Evolutionary conservation across 352 stramenopile genomes (phyloP).

Genomic region (Phytophthora chlamydospora): DNA sequence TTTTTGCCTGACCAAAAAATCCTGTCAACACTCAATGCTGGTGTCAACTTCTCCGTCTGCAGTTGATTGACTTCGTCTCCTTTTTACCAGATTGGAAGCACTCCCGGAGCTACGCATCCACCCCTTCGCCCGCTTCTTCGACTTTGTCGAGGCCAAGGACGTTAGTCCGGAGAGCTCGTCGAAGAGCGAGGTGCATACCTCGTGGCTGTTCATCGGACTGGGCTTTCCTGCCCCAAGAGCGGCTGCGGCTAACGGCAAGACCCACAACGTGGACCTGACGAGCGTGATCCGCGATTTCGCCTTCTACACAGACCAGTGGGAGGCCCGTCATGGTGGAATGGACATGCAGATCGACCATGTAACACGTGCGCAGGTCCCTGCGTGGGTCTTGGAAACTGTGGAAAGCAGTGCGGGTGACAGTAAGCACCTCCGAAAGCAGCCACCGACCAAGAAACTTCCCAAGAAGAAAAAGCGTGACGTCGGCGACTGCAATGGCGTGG

Average conservation of each 20-base stretch:
- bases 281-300: slow-evolving; percentile 80
- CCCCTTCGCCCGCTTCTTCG: slow-evolving; percentile 85
- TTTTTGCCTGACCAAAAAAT: slow-evolving; percentile 5
- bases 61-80: slow-evolving; percentile 11
- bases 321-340: slow-evolving; percentile 74
- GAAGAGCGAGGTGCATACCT: slow-evolving; percentile 43
- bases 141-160: slow-evolving; percentile 46
- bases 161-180: slow-evolving; percentile 14
- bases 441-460: slow-evolving; percentile 15
- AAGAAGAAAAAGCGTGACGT: slow-evolving; percentile 42
- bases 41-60: not conserved
- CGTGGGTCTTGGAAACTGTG: slow-evolving; percentile 67
- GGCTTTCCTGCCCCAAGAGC: slow-evolving; percentile 60
- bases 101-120: slow-evolving; percentile 65
- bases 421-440: slow-evolving; percentile 36
- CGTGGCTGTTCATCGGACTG: slow-evolving; percentile 82
- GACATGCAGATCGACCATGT: slow-evolving; percentile 85
- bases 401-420: slow-evolving; percentile 29
- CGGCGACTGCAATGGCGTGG: slow-evolving; percentile 10
- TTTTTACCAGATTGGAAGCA: slow-evolving; percentile 55
- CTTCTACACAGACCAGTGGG: slow-evolving; percentile 78
- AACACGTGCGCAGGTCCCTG: slow-evolving; percentile 51
- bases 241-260: slow-evolving; percentile 8
- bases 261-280: slow-evolving; percentile 70
- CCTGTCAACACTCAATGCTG: not conserved